Base-by-base conservation (phyloP, 768 basidiomycete genomes). In the Boletus patriciae region DNA sequence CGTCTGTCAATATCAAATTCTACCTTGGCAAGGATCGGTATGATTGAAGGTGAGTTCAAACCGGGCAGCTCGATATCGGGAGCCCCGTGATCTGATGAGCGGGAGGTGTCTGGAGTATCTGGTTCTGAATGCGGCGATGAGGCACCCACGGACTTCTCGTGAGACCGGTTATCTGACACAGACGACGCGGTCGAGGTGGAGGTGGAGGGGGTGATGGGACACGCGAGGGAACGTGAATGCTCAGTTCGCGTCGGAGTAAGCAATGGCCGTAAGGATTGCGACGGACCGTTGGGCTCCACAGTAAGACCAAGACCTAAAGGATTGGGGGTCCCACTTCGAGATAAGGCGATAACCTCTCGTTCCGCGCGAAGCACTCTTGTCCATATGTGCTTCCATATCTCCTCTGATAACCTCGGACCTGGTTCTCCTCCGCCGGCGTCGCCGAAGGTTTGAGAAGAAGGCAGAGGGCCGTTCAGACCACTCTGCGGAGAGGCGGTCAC, bases 1-100 rank as follows among this genome's bases (percentile, higher is more conserved):
- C 82, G 77, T 38, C 78, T 78, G 71, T 97, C 95, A 63, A 98
- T 87, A 69, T 97, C 93, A 64, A 98, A 97, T 70, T 98, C 94
- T 13, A 98, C 85, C 71, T 95, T 95, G 47, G 94, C 95, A 29
- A 98, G 80, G 54, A 97, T 86, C 6, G 90, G 90, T 51, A 92
- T 84, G 23, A 91, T 73, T 25, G 86, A 82, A 46, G 82, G 71
- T 7, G 85, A 84, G 54, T 72, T 70, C 40, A 90, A 77, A 8
- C 88, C 90, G 6, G 88, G 86, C 11, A 91, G 78, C 51, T 85
- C 79, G 54, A 90, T 74, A 23, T 80, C 79, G 46, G 79, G 76
- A 16, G 77, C 77, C 4, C 72, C 78, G 10, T 70, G 57, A 53
- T 71, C 70, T 54, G 64, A 67, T 55, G 58, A 69, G 58, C 19